Evolutionary conservation across 257 asterid species (phyloP), one percentile per base, ranked within the genome.

Genomic region (Forsythia suspensa): DNA sequence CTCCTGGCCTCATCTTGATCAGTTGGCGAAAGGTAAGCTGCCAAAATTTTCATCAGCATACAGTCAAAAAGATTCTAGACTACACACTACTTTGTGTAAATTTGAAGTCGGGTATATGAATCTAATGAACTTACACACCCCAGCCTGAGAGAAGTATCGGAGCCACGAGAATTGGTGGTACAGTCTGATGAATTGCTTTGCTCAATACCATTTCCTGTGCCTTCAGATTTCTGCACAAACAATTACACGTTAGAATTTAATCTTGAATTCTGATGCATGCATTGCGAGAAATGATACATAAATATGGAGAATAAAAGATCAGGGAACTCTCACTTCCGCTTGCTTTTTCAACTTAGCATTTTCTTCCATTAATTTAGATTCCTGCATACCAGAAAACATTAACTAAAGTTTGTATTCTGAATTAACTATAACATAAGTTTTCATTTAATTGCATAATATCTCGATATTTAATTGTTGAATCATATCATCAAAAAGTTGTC

Each of bases 71-170:
- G 13, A 61, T 20, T 12, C 5, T 5, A 61, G 69, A 13, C 61
- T 0, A 24, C 5, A 8, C 6, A 8, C 11, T 55, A 20, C 18
- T 61, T 24, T 8, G 18, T 20, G 36, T 59, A 20, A 21, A 61
- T 61, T 24, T 61, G 7, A 7, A 61, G 11, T 21, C 36, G 69
- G 2, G 1, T 6, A 20, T 4, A 6, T 59, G 67, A 59, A 24
- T 44, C 12, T 73, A 51, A 43, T 6, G 6, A 59, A 61, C 87
- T 48, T 85, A 90, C 97, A 2, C 87, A 93, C 98, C 96, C 91
- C 37, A 92, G 74, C 83, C 75, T 88, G 83, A 92, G 97, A 81
- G 80, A 85, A 73, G 92, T 89, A 67, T 87, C 95, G 1, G 89
- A 80, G 83, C 34, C 80, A 73, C 77, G 55, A 71, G 42, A 72